Percentiles rank a stretch among this genome's conserved stretches.
Evolutionary conservation across 2,329 filamentous ascomycete species (phyloP).

Genomic region (Lizonia empirigonia): DNA sequence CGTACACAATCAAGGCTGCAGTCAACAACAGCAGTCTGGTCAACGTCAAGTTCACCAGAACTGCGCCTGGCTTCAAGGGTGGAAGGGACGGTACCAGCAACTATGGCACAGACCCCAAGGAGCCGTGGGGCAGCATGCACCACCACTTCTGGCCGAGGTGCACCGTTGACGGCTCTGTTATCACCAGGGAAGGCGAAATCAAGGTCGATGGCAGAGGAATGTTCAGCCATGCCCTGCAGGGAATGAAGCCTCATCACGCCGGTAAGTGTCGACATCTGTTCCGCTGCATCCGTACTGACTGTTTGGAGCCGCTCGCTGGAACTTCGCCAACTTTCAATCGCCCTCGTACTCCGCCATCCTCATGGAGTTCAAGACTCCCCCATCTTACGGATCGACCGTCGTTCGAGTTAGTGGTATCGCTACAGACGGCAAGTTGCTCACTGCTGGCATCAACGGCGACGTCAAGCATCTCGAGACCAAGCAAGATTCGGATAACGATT

Average conservation of each 20-base stretch:
- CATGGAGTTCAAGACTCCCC: slow-evolving; percentile 96
- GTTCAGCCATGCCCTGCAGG: slow-evolving; percentile 86
- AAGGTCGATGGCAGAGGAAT: slow-evolving; percentile 81
- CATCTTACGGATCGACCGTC: slow-evolving; percentile 84
- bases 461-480: slow-evolving; percentile 72
- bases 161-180: slow-evolving; percentile 78
- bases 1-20: slow-evolving; percentile 89
- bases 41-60: slow-evolving; percentile 79
- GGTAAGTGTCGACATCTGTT: slow-evolving; percentile 54
- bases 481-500: slow-evolving; percentile 78
- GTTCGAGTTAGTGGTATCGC: slow-evolving; percentile 84
- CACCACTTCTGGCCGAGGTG: slow-evolving; percentile 96
- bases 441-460: slow-evolving; percentile 68
- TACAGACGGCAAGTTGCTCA: slow-evolving; percentile 79
- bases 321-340: slow-evolving; percentile 90
- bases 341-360: slow-evolving; percentile 84
- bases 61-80: slow-evolving; percentile 79
- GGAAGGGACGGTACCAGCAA: slow-evolving; percentile 83
- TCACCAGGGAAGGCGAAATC: slow-evolving; percentile 78
- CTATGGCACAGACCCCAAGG: slow-evolving; percentile 82
- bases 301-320: slow-evolving; percentile 76
- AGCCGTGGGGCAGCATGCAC: slow-evolving; percentile 91
- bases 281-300: slow-evolving; percentile 17
- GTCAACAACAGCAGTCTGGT: slow-evolving; percentile 80
- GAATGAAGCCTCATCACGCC: slow-evolving; percentile 98